Evolutionary conservation across 176 grass and related monocot genomes (phyloP).

Genomic region (Echinochloa phyllopogon): DNA sequence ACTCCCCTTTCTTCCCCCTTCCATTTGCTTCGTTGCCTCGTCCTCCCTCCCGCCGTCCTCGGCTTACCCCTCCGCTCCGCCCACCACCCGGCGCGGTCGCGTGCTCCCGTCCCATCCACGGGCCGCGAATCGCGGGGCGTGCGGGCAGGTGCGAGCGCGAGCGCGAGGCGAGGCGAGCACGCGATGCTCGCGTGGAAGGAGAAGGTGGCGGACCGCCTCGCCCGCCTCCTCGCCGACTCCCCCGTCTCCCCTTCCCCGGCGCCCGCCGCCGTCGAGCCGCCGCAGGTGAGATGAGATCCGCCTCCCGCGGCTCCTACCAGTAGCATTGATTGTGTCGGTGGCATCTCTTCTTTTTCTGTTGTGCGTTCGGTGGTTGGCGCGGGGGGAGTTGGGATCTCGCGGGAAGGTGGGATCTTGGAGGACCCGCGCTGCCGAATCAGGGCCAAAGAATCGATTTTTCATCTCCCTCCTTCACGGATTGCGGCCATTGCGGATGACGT

Average conservation of each 20-base stretch:
- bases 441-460: background rate
- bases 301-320: background rate
- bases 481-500: background rate
- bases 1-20: too few relatives aligned
- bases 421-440: background rate
- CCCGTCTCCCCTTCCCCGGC: background rate
- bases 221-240: slow-evolving; percentile 51
- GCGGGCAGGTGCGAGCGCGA: background rate
- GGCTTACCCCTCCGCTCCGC: background rate
- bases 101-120: background rate
- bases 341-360: background rate
- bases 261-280: slow-evolving; percentile 14
- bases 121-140: background rate
- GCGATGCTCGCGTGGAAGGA: slow-evolving; percentile 69
- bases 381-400: background rate
- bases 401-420: slow-evolving; percentile 1
- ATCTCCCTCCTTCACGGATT: background rate
- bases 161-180: background rate
- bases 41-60: background rate
- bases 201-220: slow-evolving; percentile 54
- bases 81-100: background rate
- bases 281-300: slow-evolving; percentile 46
- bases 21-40: background rate
- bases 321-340: slow-evolving; percentile 9
- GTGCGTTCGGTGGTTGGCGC: slow-evolving; percentile 18